Conservation (phyloP, 2,329 filamentous ascomycete species). For the Phoma sp. region DNA sequence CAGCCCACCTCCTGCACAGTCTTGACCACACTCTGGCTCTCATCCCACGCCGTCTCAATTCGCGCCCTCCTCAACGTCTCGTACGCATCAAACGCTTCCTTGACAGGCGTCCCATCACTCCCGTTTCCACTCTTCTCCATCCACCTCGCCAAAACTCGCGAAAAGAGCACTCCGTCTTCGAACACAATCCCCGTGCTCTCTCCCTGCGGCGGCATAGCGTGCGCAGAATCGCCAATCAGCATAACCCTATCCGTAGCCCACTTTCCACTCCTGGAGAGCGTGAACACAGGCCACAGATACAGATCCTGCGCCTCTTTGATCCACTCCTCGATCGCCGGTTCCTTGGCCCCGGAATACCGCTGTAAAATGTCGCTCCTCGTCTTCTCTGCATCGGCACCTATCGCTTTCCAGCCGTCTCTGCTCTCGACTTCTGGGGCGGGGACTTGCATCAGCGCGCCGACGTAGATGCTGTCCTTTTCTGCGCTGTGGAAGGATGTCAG, state of each 20-base stretch:
- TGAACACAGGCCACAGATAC: constrained; percentile 56
- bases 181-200: constrained; percentile 60
- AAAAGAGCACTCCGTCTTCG: constrained; percentile 59
- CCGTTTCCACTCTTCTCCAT: constrained; percentile 44
- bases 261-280: constrained; percentile 51
- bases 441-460: constrained; percentile 54
- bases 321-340: constrained; percentile 45
- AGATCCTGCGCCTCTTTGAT: constrained; percentile 53
- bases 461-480: constrained; percentile 49
- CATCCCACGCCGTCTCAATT: constrained; percentile 55
- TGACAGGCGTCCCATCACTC: constrained; percentile 40
- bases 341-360: constrained; percentile 49
- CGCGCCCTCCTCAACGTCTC: constrained; percentile 53
- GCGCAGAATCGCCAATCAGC: constrained; percentile 55
- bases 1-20: constrained; percentile 55
- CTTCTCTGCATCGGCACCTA: constrained; percentile 52
- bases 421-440: constrained; percentile 46
- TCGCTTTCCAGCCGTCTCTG: constrained; percentile 55
- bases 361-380: constrained; percentile 51
- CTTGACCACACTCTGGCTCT: constrained; percentile 54
- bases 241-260: constrained; percentile 55
- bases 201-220: constrained; percentile 60
- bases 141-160: constrained; percentile 52
- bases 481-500: constrained; percentile 51
- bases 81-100: constrained; percentile 57